Base-by-base conservation (phyloP, 768 basidiomycete genomes). In the Lactifluus volemus region DNA sequence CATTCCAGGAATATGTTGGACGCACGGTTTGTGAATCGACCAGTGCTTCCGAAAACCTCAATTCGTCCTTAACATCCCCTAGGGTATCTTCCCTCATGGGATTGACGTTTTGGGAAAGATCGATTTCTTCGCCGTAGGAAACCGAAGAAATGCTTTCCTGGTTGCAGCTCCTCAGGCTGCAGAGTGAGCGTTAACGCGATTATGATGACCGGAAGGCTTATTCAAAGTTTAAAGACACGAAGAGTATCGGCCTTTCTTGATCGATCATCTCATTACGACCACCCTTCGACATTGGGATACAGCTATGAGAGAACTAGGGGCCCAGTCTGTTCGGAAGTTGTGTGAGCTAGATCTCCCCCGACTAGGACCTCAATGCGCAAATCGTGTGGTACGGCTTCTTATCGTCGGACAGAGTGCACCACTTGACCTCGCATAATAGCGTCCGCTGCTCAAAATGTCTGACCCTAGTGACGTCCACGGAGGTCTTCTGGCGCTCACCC, bases 1-100 rank as follows among this genome's bases (percentile, higher is more conserved):
- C 95, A 12, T 98, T 92, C 71, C 97, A 99, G 73, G 97, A 99
- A 75, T 87, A 88, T 68, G 97, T 98, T 42, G 97, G 97, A 12
- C 78, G 97, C 70, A 88, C 88, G 76, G 96, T 97, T 69, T 72
- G 86, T 72, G 30, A 21, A 49, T 15, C 21, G n/a, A 25, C 15
- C 14, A 38, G 36, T 53, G 45, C 50, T 60, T 47, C 44, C 45
- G 21, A 47, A 25, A 59, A 55, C 21, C 49, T 45, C 17, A 53
- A 47, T 39, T 51, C 7, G 44, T 50, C 49, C 29, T 59, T 55
- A 67, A 63, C 45, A 55, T 57, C 68, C 60, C 63, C 32, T 68
- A 98, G 96, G 85, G 82, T 62, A 74, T 95, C 55, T 95, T 98
- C 71, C 86, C 91, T 49, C 88, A 96, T 74, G 97, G 97, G 2